These are phyloP conservation scores for Arachnopeziza araneosa DNA, from an alignment of 2,329 filamentous ascomycete species.

Conservation along the genomic window DNA sequence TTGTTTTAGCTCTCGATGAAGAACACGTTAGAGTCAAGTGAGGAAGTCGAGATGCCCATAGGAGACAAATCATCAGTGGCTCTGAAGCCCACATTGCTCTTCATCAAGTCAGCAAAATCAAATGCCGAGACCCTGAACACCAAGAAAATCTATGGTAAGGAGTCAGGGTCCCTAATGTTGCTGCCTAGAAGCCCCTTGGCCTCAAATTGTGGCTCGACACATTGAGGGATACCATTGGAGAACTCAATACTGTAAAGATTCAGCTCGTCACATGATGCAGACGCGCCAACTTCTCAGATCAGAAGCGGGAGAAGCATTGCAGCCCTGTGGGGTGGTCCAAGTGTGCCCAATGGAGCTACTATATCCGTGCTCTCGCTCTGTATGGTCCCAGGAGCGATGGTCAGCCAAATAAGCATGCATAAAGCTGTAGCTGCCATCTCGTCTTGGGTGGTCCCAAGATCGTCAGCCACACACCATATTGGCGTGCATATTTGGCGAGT, in stretches of 20 bases:
- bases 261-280: not conserved
- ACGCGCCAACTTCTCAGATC: not conserved
- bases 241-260: not conserved
- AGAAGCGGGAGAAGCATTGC: not conserved
- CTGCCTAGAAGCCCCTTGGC: not conserved
- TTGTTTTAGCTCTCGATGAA: no score
- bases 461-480: not conserved
- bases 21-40: no score
- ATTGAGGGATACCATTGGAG: not conserved
- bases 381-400: not conserved
- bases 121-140: no score
- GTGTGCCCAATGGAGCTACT: not conserved
- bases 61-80: no score
- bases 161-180: not conserved
- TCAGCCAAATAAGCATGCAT: not conserved
- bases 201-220: not conserved
- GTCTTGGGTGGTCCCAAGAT: not conserved
- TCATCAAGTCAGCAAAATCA: no score
- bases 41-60: no score
- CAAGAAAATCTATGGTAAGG: not conserved
- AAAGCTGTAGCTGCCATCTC: no score
- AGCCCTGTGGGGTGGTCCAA: not conserved
- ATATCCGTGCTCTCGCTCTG: not conserved
- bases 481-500: not conserved
- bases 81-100: no score